A percentile compares a stretch with the other conserved stretches of the same genome.
phyloP scores from a whole-genome alignment of 2,329 filamentous ascomycete genomes.

The Sporothrix pseudoabietina region DNA sequence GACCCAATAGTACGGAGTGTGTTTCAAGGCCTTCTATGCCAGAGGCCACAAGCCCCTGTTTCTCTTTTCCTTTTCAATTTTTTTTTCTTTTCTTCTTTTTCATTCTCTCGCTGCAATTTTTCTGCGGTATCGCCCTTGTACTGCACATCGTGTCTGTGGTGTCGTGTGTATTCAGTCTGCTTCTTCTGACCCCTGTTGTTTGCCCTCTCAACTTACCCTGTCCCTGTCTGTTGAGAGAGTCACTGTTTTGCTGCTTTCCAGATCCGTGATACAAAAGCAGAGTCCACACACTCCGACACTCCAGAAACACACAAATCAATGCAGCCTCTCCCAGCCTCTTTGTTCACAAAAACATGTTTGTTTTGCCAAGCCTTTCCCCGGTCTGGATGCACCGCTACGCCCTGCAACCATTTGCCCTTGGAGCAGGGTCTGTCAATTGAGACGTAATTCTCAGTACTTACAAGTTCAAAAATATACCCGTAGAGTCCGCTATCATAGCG shows the following conservation, averaged over 20 bases:
- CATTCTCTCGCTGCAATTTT: background rate
- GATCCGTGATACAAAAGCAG: background rate
- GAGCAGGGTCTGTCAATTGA: background rate
- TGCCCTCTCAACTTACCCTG: background rate
- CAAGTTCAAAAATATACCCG: background rate
- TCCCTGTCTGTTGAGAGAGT: background rate
- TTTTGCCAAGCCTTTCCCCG: conserved; percentile 8
- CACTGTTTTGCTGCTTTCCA: background rate
- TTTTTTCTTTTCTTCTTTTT: background rate
- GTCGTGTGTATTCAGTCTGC: background rate
- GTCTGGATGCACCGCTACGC: background rate
- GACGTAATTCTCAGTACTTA: too few species aligned
- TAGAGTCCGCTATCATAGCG: background rate
- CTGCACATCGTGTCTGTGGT: background rate
- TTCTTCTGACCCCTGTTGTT: background rate
- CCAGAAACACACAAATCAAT: background rate
- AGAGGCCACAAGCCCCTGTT: background rate
- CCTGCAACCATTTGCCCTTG: background rate
- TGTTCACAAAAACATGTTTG: conserved; percentile 15
- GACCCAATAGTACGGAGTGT: background rate
- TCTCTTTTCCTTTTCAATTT: background rate
- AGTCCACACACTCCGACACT: background rate
- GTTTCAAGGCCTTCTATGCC: conserved; percentile 1
- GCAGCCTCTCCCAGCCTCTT: background rate
- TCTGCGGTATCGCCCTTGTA: background rate